Evolutionary conservation across 1,139 yeast genomes (phyloP).

Genomic region (Protomyces macrosporus): DNA sequence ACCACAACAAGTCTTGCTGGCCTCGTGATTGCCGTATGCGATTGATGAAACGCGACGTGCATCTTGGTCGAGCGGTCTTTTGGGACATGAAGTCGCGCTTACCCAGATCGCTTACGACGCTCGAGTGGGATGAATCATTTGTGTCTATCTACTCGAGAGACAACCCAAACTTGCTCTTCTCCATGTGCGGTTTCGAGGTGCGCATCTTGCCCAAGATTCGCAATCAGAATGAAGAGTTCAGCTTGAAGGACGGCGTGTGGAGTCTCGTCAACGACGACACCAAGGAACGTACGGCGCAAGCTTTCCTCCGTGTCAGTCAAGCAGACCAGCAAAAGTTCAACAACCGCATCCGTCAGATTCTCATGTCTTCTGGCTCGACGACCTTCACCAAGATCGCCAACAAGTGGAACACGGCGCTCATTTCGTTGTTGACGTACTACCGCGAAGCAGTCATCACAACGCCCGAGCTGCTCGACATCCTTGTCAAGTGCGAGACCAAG

Average conservation of each 20-base stretch:
- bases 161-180: slow-evolving; percentile 78
- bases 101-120: slow-evolving; percentile 65
- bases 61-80: slow-evolving; percentile 82
- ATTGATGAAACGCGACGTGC: slow-evolving; percentile 83
- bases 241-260: slow-evolving; percentile 80
- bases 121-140: slow-evolving; percentile 75
- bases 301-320: slow-evolving; percentile 75
- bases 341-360: slow-evolving; percentile 77
- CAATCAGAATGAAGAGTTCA: slow-evolving; percentile 41
- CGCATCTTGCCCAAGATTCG: slow-evolving; percentile 75
- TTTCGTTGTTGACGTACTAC: slow-evolving; percentile 79
- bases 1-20: slow-evolving; percentile 90
- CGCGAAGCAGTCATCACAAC: slow-evolving; percentile 92
- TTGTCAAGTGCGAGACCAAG: slow-evolving; percentile 88
- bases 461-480: slow-evolving; percentile 64
- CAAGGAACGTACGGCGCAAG: slow-evolving; percentile 84
- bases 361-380: slow-evolving; percentile 94
- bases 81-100: slow-evolving; percentile 83
- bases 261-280: slow-evolving; percentile 66
- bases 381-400: slow-evolving; percentile 93
- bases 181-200: slow-evolving; percentile 94
- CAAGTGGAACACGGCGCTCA: slow-evolving; percentile 91
- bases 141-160: slow-evolving; percentile 87
- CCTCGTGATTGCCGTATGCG: slow-evolving; percentile 90
- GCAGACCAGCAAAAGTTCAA: slow-evolving; percentile 75